Evolutionary conservation across 1,139 yeast genomes (phyloP).

Genomic region (Candida dubliniensis): DNA sequence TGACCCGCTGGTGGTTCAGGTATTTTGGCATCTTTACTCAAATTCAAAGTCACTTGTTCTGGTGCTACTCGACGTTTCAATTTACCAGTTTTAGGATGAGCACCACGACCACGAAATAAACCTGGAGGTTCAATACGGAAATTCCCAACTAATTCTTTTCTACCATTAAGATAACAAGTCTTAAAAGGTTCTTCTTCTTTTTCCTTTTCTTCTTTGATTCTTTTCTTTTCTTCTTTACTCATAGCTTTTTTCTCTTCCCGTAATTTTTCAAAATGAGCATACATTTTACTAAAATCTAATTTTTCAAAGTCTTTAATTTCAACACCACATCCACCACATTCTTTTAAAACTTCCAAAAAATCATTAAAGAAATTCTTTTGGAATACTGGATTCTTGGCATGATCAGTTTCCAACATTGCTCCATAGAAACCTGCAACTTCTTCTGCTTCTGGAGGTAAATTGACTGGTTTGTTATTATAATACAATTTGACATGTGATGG

Average conservation of each 20-base stretch:
- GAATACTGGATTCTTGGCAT: constrained; percentile 82
- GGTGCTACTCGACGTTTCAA: constrained; percentile 80
- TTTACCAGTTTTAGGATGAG: constrained; percentile 94
- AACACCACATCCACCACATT: constrained; percentile 54
- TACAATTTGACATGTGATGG: constrained; percentile 77
- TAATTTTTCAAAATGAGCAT: constrained; percentile 65
- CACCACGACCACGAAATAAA: constrained; percentile 92
- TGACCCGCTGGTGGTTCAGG: constrained; percentile 90
- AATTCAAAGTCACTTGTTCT: constrained; percentile 83
- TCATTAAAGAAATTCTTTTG: constrained; percentile 85
- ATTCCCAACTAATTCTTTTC: constrained; percentile 90
- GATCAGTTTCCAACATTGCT: constrained; percentile 86
- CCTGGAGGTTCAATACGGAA: constrained; percentile 97
- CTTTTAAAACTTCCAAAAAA: constrained; percentile 66
- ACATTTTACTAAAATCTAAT: constrained; percentile 79
- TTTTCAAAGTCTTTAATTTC: constrained; percentile 60
- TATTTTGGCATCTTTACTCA: constrained; percentile 67
- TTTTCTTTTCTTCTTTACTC: constrained; percentile 71
- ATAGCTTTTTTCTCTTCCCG: constrained; percentile 73
- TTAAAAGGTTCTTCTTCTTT: constrained; percentile 77
- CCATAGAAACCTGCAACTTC: constrained; percentile 96
- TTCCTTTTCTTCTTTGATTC: constrained; percentile 69
- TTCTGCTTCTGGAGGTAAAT: constrained; percentile 78
- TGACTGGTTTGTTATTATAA: constrained; percentile 75
- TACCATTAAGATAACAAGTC: constrained; percentile 78